A percentile compares a stretch with the other conserved stretches of the same genome.
phyloP scores from a whole-genome alignment of 495 filamentous ascomycete species.

The Aspergillus steynii region DNA sequence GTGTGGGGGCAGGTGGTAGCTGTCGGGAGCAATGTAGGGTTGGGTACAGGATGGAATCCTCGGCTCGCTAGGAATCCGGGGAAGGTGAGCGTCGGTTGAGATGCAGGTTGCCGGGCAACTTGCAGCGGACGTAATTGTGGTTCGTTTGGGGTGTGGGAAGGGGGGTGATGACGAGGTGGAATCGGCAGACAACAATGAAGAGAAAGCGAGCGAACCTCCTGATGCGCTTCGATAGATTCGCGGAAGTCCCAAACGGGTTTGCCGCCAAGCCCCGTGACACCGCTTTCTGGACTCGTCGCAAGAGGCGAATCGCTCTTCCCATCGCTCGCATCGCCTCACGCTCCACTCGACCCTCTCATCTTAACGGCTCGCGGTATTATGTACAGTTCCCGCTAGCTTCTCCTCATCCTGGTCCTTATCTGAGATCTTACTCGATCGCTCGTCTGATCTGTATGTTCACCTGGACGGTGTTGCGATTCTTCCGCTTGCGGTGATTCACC shows the following conservation, averaged over 20 bases:
- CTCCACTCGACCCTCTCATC: too few species aligned
- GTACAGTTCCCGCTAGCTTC: neutral
- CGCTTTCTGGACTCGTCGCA: neutral
- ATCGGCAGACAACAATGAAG: neutral
- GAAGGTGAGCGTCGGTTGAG: neutral
- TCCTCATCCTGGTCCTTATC: neutral
- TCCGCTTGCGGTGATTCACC: neutral
- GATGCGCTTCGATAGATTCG: constrained; percentile 2
- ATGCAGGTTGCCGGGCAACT: constrained; percentile 5
- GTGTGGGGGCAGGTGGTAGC: constrained; percentile 2
- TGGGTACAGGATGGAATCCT: neutral
- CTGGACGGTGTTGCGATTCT: neutral
- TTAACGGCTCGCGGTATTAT: neutral
- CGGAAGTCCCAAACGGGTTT: neutral
- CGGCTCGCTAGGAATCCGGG: constrained; percentile 3
- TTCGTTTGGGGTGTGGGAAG: neutral
- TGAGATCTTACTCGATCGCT: too few species aligned
- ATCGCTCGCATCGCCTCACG: neutral
- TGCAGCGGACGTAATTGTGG: neutral
- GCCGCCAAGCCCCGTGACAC: constrained; percentile 1
- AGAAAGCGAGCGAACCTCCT: neutral
- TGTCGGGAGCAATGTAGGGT: constrained; percentile 7
- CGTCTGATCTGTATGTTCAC: too few species aligned
- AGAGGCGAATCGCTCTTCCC: neutral
- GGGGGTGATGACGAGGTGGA: neutral